These are phyloP conservation scores for Alopecurus myosuroides DNA, from an alignment of 176 grass and related monocot genomes.

Conservation along the genomic window DNA sequence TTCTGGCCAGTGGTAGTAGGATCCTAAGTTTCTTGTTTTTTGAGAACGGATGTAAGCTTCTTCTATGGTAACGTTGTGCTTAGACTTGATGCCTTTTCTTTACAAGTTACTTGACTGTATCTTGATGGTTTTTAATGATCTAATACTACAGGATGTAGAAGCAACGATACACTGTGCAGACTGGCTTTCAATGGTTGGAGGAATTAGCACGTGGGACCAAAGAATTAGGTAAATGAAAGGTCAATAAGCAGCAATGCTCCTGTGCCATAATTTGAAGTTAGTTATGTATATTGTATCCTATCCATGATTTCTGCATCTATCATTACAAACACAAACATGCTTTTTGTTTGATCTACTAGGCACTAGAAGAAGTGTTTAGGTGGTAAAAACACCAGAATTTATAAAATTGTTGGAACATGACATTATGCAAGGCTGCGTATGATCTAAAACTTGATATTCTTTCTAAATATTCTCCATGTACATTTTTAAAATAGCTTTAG, in stretches of 20 bases:
- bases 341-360: slow-evolving; percentile 22
- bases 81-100: background rate
- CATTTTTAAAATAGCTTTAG: background rate
- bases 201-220: slow-evolving; percentile 61
- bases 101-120: slow-evolving; percentile 17
- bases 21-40: background rate
- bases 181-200: slow-evolving; percentile 81
- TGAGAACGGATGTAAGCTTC: background rate
- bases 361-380: background rate
- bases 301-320: background rate
- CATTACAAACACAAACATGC: background rate
- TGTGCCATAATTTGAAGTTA: background rate
- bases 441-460: background rate
- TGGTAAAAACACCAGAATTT: background rate
- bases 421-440: background rate
- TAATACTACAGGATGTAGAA: slow-evolving; percentile 60
- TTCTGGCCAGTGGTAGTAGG: background rate
- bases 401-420: background rate
- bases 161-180: slow-evolving; percentile 82
- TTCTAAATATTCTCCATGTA: background rate
- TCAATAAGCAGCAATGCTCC: slow-evolving; percentile 11
- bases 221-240: slow-evolving; percentile 57
- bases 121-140: slow-evolving; percentile 16
- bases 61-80: slow-evolving; percentile 9
- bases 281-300: background rate